These are phyloP conservation scores for Yamagishiella unicocca DNA, from an alignment of 139 green algal species.

Conservation along the genomic window DNA sequence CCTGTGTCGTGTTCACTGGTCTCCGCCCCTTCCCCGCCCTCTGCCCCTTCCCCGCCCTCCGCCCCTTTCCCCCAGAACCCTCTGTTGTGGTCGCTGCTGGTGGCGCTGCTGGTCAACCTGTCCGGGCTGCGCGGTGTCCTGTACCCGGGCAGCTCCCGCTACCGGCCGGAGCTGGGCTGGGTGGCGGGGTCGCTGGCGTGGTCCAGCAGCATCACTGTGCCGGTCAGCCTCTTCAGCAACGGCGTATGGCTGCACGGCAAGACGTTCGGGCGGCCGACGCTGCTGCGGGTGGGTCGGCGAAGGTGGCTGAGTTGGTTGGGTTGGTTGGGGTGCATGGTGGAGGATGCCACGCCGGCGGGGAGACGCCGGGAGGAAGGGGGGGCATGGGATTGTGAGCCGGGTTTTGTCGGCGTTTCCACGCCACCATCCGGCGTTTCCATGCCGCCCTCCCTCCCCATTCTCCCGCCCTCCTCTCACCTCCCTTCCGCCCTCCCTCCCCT, in stretches of 20 bases:
- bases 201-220: constrained; percentile 45
- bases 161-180: constrained; percentile 45
- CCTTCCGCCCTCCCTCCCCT: not conserved
- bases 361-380: too few relatives aligned
- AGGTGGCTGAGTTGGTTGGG: too few relatives aligned
- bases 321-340: not conserved
- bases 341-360: too few relatives aligned
- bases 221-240: constrained; percentile 52
- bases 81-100: constrained; percentile 57
- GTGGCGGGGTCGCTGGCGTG: constrained; percentile 17
- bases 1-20: not conserved
- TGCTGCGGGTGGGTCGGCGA: constrained; percentile 10
- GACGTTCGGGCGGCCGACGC: not conserved
- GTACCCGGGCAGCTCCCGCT: not conserved
- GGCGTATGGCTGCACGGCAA: constrained; percentile 49
- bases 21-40: not conserved
- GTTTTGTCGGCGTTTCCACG: not conserved
- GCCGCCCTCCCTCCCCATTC: not conserved
- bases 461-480: not conserved
- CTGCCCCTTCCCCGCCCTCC: not conserved
- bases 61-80: constrained; percentile 31
- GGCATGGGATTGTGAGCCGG: too few relatives aligned
- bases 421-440: not conserved
- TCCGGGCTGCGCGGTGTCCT: constrained; percentile 34
- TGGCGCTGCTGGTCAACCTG: constrained; percentile 44